phyloP scores from a whole-genome alignment of 805 yeast species.

The Schwanniomyces yamadae region DNA sequence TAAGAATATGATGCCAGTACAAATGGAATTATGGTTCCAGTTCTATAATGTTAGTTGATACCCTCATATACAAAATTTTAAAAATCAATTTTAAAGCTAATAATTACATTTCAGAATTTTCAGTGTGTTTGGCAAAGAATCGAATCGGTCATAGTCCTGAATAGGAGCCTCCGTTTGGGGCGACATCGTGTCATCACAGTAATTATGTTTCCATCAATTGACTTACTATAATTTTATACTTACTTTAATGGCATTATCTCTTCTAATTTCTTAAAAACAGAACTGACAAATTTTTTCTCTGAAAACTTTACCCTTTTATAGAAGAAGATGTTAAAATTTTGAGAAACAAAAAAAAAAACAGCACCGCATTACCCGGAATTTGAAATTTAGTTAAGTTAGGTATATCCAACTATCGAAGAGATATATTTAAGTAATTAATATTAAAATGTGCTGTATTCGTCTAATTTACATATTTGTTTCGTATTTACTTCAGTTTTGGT shows the following conservation, averaged over 20 bases:
- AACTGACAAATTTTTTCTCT: too few species aligned
- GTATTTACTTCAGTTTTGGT: too few species aligned
- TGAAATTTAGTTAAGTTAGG: background rate
- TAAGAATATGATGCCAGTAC: background rate
- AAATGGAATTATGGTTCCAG: background rate
- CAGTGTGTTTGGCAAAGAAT: constrained; percentile 64
- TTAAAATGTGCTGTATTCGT: too few species aligned
- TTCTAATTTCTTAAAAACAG: too few species aligned
- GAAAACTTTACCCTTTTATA: too few species aligned
- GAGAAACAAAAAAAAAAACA: too few species aligned
- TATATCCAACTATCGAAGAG: too few species aligned
- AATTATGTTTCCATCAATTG: constrained; percentile 7
- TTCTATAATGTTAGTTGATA: constrained; percentile 1
- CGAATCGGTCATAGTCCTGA: constrained; percentile 70
- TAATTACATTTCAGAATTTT: constrained; percentile 52
- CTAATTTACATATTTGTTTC: too few species aligned
- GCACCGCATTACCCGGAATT: constrained; percentile 8
- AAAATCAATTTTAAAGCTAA: background rate
- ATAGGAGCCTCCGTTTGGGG: constrained; percentile 70
- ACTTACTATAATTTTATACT: too few species aligned
- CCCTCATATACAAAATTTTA: background rate
- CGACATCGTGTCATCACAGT: constrained; percentile 67
- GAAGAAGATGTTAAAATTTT: too few species aligned
- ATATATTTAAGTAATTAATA: too few species aligned
- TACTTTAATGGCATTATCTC: too few species aligned